A percentile compares a stretch with the other conserved stretches of the same genome.
These are phyloP conservation scores for Bathelium albidoporum DNA, from an alignment of 495 filamentous ascomycete species.

Conservation along the genomic window DNA sequence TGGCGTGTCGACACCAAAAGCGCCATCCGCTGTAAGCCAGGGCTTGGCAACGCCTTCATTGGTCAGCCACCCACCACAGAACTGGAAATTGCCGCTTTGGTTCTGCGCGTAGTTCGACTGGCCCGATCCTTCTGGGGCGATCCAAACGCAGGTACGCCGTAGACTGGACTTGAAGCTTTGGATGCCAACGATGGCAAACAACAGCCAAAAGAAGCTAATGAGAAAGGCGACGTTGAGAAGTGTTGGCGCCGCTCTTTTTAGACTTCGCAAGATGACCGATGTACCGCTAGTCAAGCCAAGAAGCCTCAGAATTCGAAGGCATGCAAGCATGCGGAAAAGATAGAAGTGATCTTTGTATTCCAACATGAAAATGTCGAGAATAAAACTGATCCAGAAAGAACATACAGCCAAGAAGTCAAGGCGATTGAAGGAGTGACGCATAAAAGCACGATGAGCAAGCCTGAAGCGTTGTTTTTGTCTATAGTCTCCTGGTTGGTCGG, in stretches of 20 bases:
- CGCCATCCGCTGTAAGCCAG: constrained; percentile 51
- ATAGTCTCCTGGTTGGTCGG: constrained; percentile 48
- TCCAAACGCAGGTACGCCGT: constrained; percentile 78
- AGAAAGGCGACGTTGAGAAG: constrained; percentile 93
- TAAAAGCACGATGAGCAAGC: constrained; percentile 81
- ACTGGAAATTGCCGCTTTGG: constrained; percentile 51
- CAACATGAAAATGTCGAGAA: constrained; percentile 54
- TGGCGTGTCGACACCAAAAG: constrained; percentile 35
- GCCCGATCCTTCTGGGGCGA: constrained; percentile 34
- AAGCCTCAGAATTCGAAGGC: constrained; percentile 79
- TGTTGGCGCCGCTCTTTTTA: constrained; percentile 89
- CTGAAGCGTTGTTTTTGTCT: constrained; percentile 74
- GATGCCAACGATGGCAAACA: constrained; percentile 93
- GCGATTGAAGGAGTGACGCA: constrained; percentile 90
- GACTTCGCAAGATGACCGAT: constrained; percentile 80
- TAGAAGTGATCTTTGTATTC: constrained; percentile 63
- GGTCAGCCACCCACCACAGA: constrained; percentile 78
- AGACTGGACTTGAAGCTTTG: constrained; percentile 97
- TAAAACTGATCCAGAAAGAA: constrained; percentile 87
- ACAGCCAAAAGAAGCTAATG: constrained; percentile 96
- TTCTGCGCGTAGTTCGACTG: constrained; percentile 26
- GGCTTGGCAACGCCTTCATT: constrained; percentile 47
- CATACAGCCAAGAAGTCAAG: constrained; percentile 93
- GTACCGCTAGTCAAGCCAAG: constrained; percentile 87
- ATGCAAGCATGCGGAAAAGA: constrained; percentile 93